Evolutionary conservation across 2,329 filamentous ascomycete species (phyloP), one percentile per base, ranked within the genome.

Genomic region (Colletotrichum sp.): DNA sequence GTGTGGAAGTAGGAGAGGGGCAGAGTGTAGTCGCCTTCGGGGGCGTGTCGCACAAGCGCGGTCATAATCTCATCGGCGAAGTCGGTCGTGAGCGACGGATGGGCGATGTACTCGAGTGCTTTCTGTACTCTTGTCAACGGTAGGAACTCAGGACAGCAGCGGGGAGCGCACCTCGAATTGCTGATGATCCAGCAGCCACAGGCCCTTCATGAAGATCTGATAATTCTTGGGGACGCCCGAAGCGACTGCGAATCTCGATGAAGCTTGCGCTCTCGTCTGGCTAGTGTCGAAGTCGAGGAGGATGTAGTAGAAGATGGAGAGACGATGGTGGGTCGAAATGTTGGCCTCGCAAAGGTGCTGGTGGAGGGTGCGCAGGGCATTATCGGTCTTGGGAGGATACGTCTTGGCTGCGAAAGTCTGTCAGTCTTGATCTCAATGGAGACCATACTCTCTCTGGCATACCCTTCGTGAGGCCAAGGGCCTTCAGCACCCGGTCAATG

Each of bases 21-120:
- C 3, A 96, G 88, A 30, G 86, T 89, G 79, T 91, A 90, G 81
- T 95, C 92, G 72, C 89, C 85, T 56, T 88, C 85, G 48, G 90
- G 85, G 26, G 92, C 88, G 77, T 92, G 89, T 48, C 90, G 89
- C 67, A 95, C 91, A 6, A 97, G 90, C 6, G 90, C 89, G 30
- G 90, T 89, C 78, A 97, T 89, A 68, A 97, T 96, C 76, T 97
- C 94, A 84, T 97, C 95, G 72, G 94, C 91, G 80, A 97, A 97
- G 70, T 95, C 95, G 43, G 94, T 93, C 24, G 93, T 92, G 6
- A 97, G 89, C 2, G 94, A 95, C 0, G 95, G 95, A 80, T 97
- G 93, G 6, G 94, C 93, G 16, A 98, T 90, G 81, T 93, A 92
- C 79, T 95, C 92, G 32, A 97, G 88, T 4, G 95, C 94, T 77